These are phyloP conservation scores for Venturia nashicola DNA, from an alignment of 2,329 filamentous ascomycete genomes.

Conservation along the genomic window DNA sequence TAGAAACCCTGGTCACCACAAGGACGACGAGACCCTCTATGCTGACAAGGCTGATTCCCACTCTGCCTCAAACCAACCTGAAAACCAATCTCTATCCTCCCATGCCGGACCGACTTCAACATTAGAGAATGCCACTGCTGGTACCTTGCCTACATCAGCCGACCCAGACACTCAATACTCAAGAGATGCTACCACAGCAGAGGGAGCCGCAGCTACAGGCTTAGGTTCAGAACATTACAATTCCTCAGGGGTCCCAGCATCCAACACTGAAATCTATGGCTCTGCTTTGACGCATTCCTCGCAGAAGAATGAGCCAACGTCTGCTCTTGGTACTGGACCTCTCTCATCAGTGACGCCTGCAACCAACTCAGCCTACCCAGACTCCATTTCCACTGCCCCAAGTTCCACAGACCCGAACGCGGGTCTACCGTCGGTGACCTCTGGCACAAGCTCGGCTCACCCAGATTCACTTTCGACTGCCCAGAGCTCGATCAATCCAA, in stretches of 20 bases:
- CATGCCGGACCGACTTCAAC: not conserved
- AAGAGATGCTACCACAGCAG: not conserved
- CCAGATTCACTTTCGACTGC: not conserved
- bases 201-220: not conserved
- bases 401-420: not conserved
- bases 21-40: constrained; percentile 1
- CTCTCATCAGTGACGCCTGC: not conserved
- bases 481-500: not conserved
- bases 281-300: not conserved
- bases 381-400: not conserved
- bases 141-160: not conserved
- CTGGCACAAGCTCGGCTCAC: not conserved
- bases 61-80: not conserved
- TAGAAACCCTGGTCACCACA: not conserved
- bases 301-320: not conserved
- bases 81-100: not conserved
- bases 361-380: not conserved
- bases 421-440: not conserved
- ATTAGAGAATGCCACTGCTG: not conserved
- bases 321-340: not conserved
- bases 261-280: not conserved
- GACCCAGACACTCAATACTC: not conserved
- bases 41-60: not conserved
- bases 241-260: not conserved
- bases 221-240: not conserved